Conservation (phyloP, 305 asterid genomes). For the Ilex paraguariensis region DNA sequence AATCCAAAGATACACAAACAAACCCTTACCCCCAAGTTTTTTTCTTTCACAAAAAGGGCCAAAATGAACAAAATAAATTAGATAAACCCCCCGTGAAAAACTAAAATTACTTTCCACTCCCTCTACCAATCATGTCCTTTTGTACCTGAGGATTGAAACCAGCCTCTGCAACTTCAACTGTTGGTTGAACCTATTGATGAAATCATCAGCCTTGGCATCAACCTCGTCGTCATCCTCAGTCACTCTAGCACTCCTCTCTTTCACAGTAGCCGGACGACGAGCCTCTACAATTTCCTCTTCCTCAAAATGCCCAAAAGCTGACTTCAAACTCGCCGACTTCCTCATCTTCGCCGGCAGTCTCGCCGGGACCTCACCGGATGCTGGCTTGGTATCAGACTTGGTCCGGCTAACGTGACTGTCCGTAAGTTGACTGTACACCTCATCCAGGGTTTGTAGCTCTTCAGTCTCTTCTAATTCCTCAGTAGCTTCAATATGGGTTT, state of each 20-base stretch:
- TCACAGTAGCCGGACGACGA: constrained; percentile 69
- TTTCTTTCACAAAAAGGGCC: too few species aligned
- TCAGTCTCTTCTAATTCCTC: constrained; percentile 1
- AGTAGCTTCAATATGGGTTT: constrained; percentile 14
- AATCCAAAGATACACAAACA: constrained; percentile 15
- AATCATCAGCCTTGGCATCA: constrained; percentile 79
- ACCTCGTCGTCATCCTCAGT: constrained; percentile 52
- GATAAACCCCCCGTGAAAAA: constrained; percentile 25
- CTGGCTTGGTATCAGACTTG: constrained; percentile 51
- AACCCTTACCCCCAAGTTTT: too few species aligned
- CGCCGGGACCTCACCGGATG: constrained; percentile 37
- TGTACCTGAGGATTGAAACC: constrained; percentile 65
- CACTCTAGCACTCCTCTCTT: constrained; percentile 30
- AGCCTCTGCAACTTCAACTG: constrained; percentile 83
- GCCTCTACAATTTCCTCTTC: constrained; percentile 49
- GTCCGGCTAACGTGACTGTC: constrained; percentile 35
- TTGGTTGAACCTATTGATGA: constrained; percentile 75
- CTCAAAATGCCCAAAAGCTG: constrained; percentile 47
- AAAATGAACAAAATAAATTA: too few species aligned
- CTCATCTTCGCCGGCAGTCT: constrained; percentile 49
- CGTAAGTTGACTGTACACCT: constrained; percentile 34
- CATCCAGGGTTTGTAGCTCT: constrained; percentile 38
- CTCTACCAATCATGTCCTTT: constrained; percentile 62
- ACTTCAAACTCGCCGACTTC: constrained; percentile 63
- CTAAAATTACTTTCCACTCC: constrained; percentile 23